A percentile compares a stretch with the other conserved stretches of the same genome.
Conservation (phyloP, 1,284 basidiomycete genomes). For the Stereum hirsutum region DNA sequence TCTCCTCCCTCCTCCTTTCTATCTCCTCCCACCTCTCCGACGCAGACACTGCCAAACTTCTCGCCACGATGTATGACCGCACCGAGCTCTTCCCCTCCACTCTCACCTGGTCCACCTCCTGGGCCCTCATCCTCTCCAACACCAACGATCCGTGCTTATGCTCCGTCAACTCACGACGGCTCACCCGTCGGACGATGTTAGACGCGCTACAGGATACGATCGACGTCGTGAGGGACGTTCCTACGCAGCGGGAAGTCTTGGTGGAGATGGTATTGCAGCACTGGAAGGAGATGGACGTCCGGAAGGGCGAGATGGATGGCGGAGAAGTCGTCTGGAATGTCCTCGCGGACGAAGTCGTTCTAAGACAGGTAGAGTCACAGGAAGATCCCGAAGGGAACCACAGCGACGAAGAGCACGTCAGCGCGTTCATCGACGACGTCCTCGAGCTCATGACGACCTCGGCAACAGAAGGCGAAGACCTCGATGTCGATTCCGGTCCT, state of each 20-base stretch:
- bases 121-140: conserved; percentile 48
- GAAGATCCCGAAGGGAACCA: conserved; percentile 6
- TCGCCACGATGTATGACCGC: conserved; percentile 49
- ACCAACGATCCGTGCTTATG: too few species aligned
- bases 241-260: conserved; percentile 49
- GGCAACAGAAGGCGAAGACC: conserved; percentile 15
- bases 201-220: conserved; percentile 46
- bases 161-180: conserved; percentile 33
- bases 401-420: too few species aligned
- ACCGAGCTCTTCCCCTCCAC: conserved; percentile 61
- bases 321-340: conserved; percentile 50
- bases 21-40: conserved; percentile 59
- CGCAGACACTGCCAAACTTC: conserved; percentile 48
- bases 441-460: conserved; percentile 12
- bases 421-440: conserved; percentile 12
- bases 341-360: conserved; percentile 51
- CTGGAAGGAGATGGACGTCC: conserved; percentile 31
- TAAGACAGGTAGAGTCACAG: conserved; percentile 33
- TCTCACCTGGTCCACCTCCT: conserved; percentile 58
- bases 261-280: conserved; percentile 48
- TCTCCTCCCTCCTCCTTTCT: conserved; percentile 53
- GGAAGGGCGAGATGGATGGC: conserved; percentile 24
- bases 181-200: conserved; percentile 50
- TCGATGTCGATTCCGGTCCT: conserved; percentile 23
- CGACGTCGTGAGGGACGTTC: conserved; percentile 59